phyloP scores from a whole-genome alignment of 768 basidiomycete species.

The Podaxis pistillaris region DNA sequence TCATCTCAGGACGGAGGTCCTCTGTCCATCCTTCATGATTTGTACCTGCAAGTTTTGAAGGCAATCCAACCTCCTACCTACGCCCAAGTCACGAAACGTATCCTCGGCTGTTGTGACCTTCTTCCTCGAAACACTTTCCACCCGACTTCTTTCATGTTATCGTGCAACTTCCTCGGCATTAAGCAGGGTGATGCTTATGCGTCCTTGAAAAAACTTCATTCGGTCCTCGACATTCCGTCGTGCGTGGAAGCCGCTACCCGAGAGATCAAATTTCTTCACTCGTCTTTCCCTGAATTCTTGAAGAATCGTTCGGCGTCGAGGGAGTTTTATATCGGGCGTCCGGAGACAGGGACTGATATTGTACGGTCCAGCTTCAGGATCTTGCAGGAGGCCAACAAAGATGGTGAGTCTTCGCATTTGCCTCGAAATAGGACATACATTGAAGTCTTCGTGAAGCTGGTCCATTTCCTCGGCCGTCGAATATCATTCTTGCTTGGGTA shows the following conservation, averaged over 20 bases:
- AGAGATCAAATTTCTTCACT: constrained; percentile 3
- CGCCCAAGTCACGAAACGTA: neutral
- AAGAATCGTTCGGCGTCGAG: neutral
- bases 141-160: constrained; percentile 2
- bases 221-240: constrained; percentile 1
- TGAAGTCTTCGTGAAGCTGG: neutral
- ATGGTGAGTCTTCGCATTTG: neutral
- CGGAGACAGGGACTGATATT: constrained; percentile 1
- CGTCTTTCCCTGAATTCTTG: constrained; percentile 4
- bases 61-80: neutral
- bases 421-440: neutral
- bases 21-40: neutral
- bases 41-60: neutral
- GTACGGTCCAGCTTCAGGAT: constrained; percentile 2
- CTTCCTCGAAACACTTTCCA: constrained; percentile 3
- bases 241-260: neutral
- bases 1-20: neutral
- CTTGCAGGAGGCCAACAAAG: constrained; percentile 1
- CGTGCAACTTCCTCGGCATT: constrained; percentile 8
- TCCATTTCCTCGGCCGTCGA: neutral
- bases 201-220: neutral
- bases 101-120: constrained; percentile 4
- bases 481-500: constrained; percentile 1
- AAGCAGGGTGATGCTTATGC: neutral
- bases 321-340: neutral